These are phyloP conservation scores for Malus hybrid DNA, from an alignment of 331 rosid genomes.

Conservation along the genomic window DNA sequence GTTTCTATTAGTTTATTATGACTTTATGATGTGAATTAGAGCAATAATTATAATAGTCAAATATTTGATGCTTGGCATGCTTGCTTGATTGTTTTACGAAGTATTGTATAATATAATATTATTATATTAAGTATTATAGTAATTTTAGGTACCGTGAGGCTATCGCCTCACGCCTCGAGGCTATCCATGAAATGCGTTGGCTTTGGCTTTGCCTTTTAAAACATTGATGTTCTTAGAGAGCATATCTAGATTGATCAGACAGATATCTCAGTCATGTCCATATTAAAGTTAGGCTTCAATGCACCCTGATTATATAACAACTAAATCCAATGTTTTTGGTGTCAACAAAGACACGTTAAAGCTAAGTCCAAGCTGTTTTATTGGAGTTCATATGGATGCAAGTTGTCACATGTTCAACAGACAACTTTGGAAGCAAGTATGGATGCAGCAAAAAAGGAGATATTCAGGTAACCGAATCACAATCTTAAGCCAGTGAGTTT, in stretches of 20 bases:
- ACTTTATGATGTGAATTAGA: too few relatives aligned
- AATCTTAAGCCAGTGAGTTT: neutral
- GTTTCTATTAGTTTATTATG: too few relatives aligned
- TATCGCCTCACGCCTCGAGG: too few relatives aligned
- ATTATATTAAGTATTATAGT: too few relatives aligned
- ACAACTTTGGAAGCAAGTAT: neutral
- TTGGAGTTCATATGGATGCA: neutral
- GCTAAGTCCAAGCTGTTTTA: neutral
- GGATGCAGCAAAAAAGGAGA: neutral
- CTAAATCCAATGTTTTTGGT: neutral
- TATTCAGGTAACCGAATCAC: neutral
- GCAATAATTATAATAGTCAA: too few relatives aligned
- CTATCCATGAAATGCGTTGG: too few relatives aligned
- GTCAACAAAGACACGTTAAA: neutral
- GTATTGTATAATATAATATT: too few relatives aligned
- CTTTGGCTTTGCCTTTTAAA: too few relatives aligned
- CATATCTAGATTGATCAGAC: neutral
- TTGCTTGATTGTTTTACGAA: too few relatives aligned
- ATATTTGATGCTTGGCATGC: too few relatives aligned
- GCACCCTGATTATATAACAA: neutral
- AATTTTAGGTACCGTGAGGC: too few relatives aligned
- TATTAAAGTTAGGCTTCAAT: neutral
- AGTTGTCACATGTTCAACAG: neutral
- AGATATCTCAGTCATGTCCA: neutral
- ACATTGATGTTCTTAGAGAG: too few relatives aligned